phyloP scores from a whole-genome alignment of 495 filamentous ascomycete genomes.

The Penicillium goetzii region DNA sequence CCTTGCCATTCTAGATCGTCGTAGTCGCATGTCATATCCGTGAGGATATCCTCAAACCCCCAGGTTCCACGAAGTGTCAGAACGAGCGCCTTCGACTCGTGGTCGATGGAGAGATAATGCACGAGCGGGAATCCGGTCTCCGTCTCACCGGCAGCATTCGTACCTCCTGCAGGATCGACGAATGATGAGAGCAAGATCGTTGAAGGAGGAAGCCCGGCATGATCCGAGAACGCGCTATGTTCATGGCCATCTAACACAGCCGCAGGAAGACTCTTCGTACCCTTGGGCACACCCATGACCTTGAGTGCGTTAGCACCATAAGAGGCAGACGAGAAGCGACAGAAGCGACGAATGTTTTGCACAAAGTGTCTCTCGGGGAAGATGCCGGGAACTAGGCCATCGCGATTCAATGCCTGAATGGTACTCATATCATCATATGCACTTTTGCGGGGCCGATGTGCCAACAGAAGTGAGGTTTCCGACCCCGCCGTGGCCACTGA shows the following conservation, averaged over 20 bases:
- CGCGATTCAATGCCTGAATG: conserved; percentile 57
- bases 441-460: conserved; percentile 54
- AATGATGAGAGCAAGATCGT: conserved; percentile 78
- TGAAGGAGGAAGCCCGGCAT: conserved; percentile 66
- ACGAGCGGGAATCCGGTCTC: conserved; percentile 76
- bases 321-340: conserved; percentile 76
- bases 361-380: conserved; percentile 71
- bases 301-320: conserved; percentile 74
- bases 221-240: conserved; percentile 70
- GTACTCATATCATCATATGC: conserved; percentile 60
- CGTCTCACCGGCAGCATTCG: conserved; percentile 70
- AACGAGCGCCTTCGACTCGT: conserved; percentile 76
- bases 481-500: conserved; percentile 69
- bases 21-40: conserved; percentile 82
- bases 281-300: conserved; percentile 66
- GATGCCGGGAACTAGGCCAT: conserved; percentile 61
- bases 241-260: conserved; percentile 59
- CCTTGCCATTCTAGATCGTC: conserved; percentile 72
- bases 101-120: conserved; percentile 77
- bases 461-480: conserved; percentile 64
- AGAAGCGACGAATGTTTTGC: conserved; percentile 73
- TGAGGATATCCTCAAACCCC: conserved; percentile 79
- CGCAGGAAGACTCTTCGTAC: conserved; percentile 42
- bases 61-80: conserved; percentile 76
- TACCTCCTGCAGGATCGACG: conserved; percentile 73